Percentiles rank a stretch among this genome's conserved stretches.
Conservation (phyloP, 73 alveolate genomes). For the Tetrahymena borealis region DNA sequence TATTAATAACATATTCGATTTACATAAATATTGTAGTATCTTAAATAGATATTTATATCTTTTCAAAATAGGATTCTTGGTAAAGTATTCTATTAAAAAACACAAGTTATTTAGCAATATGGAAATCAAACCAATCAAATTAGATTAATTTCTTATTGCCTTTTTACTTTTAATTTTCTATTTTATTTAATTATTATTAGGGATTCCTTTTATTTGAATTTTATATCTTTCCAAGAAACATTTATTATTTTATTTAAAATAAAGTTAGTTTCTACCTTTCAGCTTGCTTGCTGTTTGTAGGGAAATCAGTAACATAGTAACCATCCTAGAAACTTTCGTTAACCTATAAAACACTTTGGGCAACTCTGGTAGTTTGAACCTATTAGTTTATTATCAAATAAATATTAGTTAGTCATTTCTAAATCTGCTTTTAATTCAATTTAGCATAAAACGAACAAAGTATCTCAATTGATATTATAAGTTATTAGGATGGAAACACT, state of each 20-base stretch:
- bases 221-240: neutral
- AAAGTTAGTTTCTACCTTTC: neutral
- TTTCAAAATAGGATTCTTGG: no score
- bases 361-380: neutral
- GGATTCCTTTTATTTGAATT: neutral
- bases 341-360: neutral
- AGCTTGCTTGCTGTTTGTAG: slow-evolving; percentile 2
- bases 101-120: no score
- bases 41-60: no score
- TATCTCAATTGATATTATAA: no score
- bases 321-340: neutral
- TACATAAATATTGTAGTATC: no score
- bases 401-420: neutral
- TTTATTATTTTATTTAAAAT: neutral
- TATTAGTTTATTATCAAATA: neutral
- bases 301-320: neutral
- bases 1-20: no score
- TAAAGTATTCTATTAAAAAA: no score
- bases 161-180: no score
- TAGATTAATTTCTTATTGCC: no score
- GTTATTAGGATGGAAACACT: no score
- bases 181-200: neutral
- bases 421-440: neutral
- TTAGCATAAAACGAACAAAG: no score
- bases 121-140: no score